Conservation (phyloP, 2,329 filamentous ascomycete species). For the Pseudocercospora ulei region DNA sequence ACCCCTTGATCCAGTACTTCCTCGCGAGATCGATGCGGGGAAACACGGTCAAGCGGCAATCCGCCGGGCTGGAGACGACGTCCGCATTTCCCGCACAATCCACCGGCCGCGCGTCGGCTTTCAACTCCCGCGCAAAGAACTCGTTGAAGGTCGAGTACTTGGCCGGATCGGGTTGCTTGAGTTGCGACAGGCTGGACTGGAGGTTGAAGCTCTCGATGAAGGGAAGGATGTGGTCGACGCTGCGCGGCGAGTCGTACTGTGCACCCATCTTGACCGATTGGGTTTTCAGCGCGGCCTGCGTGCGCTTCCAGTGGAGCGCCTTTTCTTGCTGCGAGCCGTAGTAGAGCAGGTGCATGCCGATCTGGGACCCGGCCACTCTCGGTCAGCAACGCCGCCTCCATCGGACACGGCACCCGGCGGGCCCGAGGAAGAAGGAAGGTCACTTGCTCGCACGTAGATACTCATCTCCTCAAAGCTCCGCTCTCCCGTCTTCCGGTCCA, state of each 20-base stretch:
- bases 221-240: constrained; percentile 35
- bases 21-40: constrained; percentile 35
- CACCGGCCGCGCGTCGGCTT: constrained; percentile 34
- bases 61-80: constrained; percentile 34
- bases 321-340: constrained; percentile 37
- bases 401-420: too few relatives aligned
- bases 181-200: constrained; percentile 30
- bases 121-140: constrained; percentile 38
- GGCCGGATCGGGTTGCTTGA: constrained; percentile 35
- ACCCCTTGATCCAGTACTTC: constrained; percentile 40
- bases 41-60: constrained; percentile 37
- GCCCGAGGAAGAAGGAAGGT: neutral
- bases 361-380: constrained; percentile 4
- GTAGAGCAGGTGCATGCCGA: constrained; percentile 41
- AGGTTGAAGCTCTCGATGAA: constrained; percentile 38
- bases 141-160: constrained; percentile 40
- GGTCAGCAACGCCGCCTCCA: too few relatives aligned
- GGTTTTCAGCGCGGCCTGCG: constrained; percentile 32
- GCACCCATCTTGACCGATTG: constrained; percentile 38
- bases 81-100: constrained; percentile 33
- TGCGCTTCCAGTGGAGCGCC: constrained; percentile 34
- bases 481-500: constrained; percentile 36
- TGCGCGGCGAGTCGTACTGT: constrained; percentile 36
- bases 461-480: constrained; percentile 39
- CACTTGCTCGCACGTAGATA: constrained; percentile 35